phyloP scores from a whole-genome alignment of 129 eudicot species.

The Gnaphalium uliginosum region DNA sequence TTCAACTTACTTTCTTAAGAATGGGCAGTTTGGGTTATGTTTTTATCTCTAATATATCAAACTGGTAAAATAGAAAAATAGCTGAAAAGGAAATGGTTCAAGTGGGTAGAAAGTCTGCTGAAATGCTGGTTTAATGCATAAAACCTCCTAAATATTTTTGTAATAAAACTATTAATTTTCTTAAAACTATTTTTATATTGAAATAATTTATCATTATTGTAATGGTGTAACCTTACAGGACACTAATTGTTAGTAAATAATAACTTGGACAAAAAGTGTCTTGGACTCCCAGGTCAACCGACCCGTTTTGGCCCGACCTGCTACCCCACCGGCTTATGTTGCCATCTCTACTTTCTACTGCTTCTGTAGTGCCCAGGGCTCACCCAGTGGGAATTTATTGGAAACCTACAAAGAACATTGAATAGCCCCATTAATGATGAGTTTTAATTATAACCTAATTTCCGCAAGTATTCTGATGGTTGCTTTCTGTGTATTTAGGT shows the following conservation, averaged over 20 bases:
- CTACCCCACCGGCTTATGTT: background rate
- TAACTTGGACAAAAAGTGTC: background rate
- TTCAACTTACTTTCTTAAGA: background rate
- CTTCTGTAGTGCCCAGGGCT: background rate
- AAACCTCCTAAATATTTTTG: background rate
- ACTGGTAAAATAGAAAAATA: background rate
- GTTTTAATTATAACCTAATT: background rate
- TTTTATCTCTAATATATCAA: background rate
- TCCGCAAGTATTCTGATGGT: slow-evolving; percentile 21
- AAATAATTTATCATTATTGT: too few relatives aligned
- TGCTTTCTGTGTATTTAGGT: slow-evolving; percentile 52
- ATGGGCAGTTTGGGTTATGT: background rate
- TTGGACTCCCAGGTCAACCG: background rate
- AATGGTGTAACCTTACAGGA: background rate
- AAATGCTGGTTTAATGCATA: background rate
- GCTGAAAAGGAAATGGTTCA: background rate
- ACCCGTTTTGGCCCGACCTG: background rate
- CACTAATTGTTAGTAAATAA: background rate
- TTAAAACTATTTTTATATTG: too few relatives aligned
- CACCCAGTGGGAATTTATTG: background rate
- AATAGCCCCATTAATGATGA: slow-evolving; percentile 4
- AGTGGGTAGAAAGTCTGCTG: background rate
- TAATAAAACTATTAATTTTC: too few relatives aligned
- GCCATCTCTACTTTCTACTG: background rate
- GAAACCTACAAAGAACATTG: background rate